These are phyloP conservation scores for Ceratocystis destructans DNA, from an alignment of 2,329 filamentous ascomycete species.

Conservation along the genomic window DNA sequence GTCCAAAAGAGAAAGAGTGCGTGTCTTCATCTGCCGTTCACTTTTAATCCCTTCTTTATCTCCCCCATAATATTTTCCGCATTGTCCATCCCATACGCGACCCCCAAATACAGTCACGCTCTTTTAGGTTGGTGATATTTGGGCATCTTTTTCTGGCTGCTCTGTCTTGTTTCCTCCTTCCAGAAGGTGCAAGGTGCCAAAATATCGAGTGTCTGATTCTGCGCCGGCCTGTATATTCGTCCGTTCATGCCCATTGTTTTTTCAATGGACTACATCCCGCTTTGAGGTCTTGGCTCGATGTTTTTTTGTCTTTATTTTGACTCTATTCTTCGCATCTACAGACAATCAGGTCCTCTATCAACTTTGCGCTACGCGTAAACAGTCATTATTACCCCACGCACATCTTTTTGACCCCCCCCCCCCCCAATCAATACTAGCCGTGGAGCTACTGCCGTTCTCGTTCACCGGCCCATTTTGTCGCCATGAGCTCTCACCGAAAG, in stretches of 20 bases:
- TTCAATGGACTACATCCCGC: neutral
- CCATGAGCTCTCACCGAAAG: conserved; percentile 13
- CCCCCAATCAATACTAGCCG: neutral
- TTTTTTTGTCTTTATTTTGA: neutral
- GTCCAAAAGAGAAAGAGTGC: neutral
- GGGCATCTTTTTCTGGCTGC: neutral
- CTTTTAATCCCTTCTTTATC: neutral
- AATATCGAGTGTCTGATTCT: neutral
- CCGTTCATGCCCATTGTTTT: neutral
- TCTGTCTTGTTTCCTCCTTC: neutral
- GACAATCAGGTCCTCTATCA: neutral
- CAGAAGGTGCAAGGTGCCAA: neutral
- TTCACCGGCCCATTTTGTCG: neutral
- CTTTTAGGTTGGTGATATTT: conserved; percentile 3
- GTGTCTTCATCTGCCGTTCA: conserved; percentile 4
- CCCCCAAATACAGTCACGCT: neutral
- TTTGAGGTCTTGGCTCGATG: neutral
- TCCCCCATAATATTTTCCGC: neutral
- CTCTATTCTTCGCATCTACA: neutral
- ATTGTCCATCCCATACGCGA: neutral
- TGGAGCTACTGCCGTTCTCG: neutral
- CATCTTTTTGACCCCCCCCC: neutral
- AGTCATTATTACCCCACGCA: neutral
- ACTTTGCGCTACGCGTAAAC: neutral
- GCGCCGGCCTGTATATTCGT: neutral